phyloP scores from a whole-genome alignment of 73 alveolate genomes.

The Paramecium sonneborni region DNA sequence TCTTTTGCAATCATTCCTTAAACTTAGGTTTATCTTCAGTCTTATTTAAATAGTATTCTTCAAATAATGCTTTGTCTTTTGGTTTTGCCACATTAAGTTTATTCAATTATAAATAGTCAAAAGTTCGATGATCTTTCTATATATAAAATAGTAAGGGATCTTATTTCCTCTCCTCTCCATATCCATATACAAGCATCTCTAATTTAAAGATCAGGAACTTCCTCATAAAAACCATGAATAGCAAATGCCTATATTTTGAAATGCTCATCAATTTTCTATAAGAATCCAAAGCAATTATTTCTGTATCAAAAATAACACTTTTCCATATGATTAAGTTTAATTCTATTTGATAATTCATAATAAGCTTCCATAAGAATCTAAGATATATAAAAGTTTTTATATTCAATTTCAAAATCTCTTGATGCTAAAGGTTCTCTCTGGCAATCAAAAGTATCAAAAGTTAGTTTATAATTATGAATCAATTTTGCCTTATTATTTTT shows the following conservation, averaged over 20 bases:
- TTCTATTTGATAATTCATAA: slow-evolving; percentile 88
- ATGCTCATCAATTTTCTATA: slow-evolving; percentile 88
- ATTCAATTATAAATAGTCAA: not conserved
- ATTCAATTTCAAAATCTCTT: slow-evolving; percentile 79
- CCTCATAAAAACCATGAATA: slow-evolving; percentile 88
- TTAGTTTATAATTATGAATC: slow-evolving; percentile 83
- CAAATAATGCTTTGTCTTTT: not conserved
- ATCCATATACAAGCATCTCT: slow-evolving; percentile 91
- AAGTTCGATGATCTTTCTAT: slow-evolving; percentile 30
- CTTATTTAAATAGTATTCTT: not conserved
- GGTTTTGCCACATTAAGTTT: not conserved
- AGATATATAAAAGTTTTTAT: slow-evolving; percentile 74
- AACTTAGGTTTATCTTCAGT: slow-evolving; percentile 21
- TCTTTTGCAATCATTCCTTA: not conserved
- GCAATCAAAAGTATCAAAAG: slow-evolving; percentile 80
- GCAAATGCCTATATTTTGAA: slow-evolving; percentile 85
- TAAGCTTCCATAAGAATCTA: slow-evolving; percentile 83
- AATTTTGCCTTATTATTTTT: slow-evolving; percentile 20
- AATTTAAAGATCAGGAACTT: slow-evolving; percentile 87
- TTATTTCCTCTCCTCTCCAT: slow-evolving; percentile 94
- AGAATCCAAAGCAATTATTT: slow-evolving; percentile 90
- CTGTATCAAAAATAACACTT: slow-evolving; percentile 70
- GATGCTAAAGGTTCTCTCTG: slow-evolving; percentile 83
- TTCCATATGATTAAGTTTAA: slow-evolving; percentile 91
- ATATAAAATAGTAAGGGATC: slow-evolving; percentile 65